A percentile compares a stretch with the other conserved stretches of the same genome.
phyloP scores from a whole-genome alignment of 2,329 filamentous ascomycete species.

The Elsinoe arachidis region DNA sequence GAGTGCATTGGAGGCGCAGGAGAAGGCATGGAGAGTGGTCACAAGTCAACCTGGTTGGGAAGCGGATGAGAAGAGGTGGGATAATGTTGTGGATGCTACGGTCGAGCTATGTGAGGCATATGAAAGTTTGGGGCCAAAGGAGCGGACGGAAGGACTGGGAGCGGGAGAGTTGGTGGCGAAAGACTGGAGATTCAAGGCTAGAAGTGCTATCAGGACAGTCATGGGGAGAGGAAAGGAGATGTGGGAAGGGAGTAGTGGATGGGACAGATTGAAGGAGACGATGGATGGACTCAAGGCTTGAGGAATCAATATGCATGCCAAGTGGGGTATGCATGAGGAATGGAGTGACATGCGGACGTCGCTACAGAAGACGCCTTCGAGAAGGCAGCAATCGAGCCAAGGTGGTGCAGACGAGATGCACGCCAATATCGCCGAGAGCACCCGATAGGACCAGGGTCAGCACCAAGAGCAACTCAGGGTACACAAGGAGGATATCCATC shows the following conservation, averaged over 20 bases:
- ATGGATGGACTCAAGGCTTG: constrained; percentile 33
- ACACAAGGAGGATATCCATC: neutral
- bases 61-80: constrained; percentile 56
- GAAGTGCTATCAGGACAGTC: constrained; percentile 74
- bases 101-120: constrained; percentile 74
- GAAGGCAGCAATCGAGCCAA: neutral
- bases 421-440: neutral
- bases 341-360: no score
- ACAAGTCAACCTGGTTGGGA: constrained; percentile 47
- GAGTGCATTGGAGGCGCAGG: constrained; percentile 71
- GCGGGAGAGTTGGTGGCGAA: constrained; percentile 57
- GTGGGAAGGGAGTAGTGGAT: constrained; percentile 72
- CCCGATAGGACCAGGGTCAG: neutral
- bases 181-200: constrained; percentile 82
- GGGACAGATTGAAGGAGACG: constrained; percentile 49
- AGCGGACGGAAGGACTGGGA: constrained; percentile 44
- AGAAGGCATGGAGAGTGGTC: constrained; percentile 80
- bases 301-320: neutral
- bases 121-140: constrained; percentile 55
- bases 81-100: constrained; percentile 65
- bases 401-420: neutral
- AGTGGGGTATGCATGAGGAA: neutral
- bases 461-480: neutral
- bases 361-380: neutral
- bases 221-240: constrained; percentile 70